Percentiles rank a stretch among this genome's conserved stretches.
Conservation (phyloP, 108 stramenopile genomes). For the Stephanodiscus minutulus region DNA sequence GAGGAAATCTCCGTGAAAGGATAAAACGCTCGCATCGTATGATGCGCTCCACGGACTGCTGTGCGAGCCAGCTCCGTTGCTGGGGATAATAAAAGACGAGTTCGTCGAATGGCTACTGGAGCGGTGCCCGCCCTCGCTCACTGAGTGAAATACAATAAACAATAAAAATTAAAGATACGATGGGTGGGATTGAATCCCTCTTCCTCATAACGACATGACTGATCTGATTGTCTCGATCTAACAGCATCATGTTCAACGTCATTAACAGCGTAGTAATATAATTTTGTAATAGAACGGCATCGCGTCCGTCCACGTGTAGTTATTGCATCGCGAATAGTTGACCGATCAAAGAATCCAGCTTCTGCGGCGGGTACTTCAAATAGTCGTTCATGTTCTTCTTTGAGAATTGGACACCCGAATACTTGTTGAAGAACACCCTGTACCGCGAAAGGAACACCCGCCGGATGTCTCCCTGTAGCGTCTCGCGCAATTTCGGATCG, state of each 20-base stretch:
- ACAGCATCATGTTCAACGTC: constrained; percentile 2
- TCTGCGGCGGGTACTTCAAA: constrained; percentile 75
- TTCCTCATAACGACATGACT: neutral
- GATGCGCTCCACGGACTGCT: constrained; percentile 79
- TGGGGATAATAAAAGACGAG: constrained; percentile 69
- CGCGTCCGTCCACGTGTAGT: no score
- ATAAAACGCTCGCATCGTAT: no score
- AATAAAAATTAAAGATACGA: no score
- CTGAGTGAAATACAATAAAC: no score
- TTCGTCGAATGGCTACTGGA: constrained; percentile 65
- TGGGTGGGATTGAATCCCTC: no score
- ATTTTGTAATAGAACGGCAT: no score
- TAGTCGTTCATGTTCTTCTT: constrained; percentile 88
- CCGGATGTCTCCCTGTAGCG: constrained; percentile 65
- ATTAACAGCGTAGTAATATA: neutral
- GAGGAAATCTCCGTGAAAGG: constrained; percentile 31
- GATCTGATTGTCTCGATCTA: neutral
- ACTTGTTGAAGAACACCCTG: constrained; percentile 75
- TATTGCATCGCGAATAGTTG: constrained; percentile 43
- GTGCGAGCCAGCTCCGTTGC: constrained; percentile 78
- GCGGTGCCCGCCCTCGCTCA: no score
- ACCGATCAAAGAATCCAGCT: constrained; percentile 51
- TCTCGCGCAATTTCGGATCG: constrained; percentile 65
- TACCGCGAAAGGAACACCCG: constrained; percentile 71
- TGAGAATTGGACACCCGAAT: constrained; percentile 78